Evolutionary conservation across 2,329 filamentous ascomycete genomes (phyloP).

Genomic region (Metarhizium humberi): DNA sequence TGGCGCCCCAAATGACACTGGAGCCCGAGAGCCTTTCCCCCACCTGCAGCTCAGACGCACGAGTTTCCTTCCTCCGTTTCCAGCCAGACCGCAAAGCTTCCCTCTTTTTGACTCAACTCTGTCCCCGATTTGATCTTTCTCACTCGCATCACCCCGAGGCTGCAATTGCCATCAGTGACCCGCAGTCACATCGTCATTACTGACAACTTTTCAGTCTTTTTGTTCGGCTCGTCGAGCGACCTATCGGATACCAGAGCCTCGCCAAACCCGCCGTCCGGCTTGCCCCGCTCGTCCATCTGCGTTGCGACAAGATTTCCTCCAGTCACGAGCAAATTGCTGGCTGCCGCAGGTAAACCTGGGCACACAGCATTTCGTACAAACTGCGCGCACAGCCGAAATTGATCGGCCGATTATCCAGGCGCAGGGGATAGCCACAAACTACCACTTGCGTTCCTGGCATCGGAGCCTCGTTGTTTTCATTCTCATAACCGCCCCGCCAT

Average conservation of each 20-base stretch:
- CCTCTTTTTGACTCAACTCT: neutral
- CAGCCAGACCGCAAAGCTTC: constrained; percentile 1
- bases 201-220: neutral
- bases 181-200: neutral
- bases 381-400: neutral
- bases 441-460: neutral
- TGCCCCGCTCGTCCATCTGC: neutral
- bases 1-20: neutral
- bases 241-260: neutral
- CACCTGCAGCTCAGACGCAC: neutral
- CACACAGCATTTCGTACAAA: neutral
- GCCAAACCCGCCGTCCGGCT: neutral
- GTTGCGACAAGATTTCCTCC: neutral
- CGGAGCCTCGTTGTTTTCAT: neutral
- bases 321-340: neutral
- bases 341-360: neutral
- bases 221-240: neutral
- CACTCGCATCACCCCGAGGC: neutral
- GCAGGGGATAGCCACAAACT: too few relatives aligned
- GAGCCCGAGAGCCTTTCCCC: neutral
- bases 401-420: neutral
- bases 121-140: neutral
- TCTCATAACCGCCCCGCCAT: neutral
- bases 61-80: neutral
- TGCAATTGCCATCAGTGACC: neutral